Evolutionary conservation across 495 filamentous ascomycete genomes (phyloP).

Genomic region (Neurospora sp.): DNA sequence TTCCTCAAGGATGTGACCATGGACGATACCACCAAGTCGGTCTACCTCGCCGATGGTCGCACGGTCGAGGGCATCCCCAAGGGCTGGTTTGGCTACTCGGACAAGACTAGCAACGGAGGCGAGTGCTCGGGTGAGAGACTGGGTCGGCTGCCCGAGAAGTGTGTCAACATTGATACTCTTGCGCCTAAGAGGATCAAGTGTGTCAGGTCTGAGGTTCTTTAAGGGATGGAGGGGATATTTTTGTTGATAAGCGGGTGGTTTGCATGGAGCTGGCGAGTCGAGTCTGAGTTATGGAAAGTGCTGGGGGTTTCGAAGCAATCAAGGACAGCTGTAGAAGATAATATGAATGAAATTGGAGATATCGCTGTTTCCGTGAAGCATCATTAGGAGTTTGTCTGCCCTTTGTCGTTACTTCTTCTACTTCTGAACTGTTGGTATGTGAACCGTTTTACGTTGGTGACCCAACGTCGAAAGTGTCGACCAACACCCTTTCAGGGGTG

Average conservation of each 20-base stretch:
- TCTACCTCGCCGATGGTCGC: not conserved
- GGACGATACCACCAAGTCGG: not conserved
- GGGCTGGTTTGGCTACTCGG: not conserved
- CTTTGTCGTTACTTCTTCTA: not conserved
- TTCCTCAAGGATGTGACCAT: not conserved
- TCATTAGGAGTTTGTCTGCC: not conserved
- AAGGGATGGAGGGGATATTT: not conserved
- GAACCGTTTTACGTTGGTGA: not conserved
- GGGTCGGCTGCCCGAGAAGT: not conserved
- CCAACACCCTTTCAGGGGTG: not conserved
- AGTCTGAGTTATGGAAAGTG: no score
- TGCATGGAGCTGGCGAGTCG: no score
- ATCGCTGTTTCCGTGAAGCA: no score
- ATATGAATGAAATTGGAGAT: no score
- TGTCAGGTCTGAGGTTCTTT: not conserved
- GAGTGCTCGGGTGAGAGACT: not conserved
- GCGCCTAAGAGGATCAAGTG: not conserved
- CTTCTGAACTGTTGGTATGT: not conserved
- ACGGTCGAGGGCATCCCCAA: not conserved
- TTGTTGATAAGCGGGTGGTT: no score
- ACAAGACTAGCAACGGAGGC: not conserved
- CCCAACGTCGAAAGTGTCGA: not conserved
- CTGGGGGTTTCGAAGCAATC: no score
- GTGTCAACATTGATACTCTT: not conserved
- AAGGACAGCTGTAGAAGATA: no score